phyloP scores from a whole-genome alignment of 129 eudicot genomes.

The Apium graveolens region DNA sequence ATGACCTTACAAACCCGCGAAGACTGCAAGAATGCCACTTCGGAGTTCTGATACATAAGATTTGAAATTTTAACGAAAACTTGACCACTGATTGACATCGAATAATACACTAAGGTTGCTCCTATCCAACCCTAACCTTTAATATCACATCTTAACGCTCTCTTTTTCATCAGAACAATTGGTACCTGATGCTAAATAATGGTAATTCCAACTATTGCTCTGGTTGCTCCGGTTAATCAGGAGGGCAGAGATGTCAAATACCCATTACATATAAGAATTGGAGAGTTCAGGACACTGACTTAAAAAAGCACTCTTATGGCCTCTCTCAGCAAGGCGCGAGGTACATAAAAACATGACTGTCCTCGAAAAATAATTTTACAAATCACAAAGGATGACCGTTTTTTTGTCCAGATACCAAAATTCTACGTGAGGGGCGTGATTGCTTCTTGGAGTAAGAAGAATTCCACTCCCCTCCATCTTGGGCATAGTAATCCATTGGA shows the following conservation, averaged over 20 bases:
- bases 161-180: background rate
- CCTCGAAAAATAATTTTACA: background rate
- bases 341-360: background rate
- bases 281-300: background rate
- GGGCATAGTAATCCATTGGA: slow-evolving; percentile 96
- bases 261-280: background rate
- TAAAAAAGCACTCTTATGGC: background rate
- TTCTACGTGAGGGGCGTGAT: slow-evolving; percentile 34
- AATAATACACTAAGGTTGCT: background rate
- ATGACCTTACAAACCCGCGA: background rate
- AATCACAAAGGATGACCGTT: slow-evolving; percentile 15
- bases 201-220: background rate
- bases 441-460: slow-evolving; percentile 69
- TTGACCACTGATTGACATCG: background rate
- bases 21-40: background rate
- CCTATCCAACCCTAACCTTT: background rate
- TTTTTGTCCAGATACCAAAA: slow-evolving; percentile 17
- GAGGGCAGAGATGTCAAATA: background rate
- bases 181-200: background rate
- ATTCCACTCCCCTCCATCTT: slow-evolving; percentile 96
- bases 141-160: background rate
- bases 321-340: background rate
- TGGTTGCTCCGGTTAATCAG: background rate
- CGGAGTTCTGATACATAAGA: background rate
- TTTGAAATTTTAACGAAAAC: background rate